Conservation (phyloP, 2,329 filamentous ascomycete species). For the Arthrocladium fulminans region DNA sequence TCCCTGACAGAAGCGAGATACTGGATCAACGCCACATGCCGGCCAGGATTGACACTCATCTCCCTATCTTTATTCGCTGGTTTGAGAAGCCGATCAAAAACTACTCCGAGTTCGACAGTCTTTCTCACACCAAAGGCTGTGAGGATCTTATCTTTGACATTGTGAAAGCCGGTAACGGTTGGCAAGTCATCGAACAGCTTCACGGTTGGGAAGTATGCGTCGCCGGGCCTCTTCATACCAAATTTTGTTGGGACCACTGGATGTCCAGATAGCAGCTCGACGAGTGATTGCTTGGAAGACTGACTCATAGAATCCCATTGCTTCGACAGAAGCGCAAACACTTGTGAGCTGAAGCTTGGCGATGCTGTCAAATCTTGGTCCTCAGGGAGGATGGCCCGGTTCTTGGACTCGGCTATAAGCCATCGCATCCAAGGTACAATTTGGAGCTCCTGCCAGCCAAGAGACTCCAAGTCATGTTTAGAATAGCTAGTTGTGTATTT, state of each 20-base stretch:
- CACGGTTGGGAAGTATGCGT: constrained; percentile 89
- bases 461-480: constrained; percentile 59
- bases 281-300: constrained; percentile 56
- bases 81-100: constrained; percentile 75
- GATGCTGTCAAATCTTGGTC: constrained; percentile 64
- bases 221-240: constrained; percentile 75
- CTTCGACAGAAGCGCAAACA: constrained; percentile 75
- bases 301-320: constrained; percentile 74
- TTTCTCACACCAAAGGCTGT: constrained; percentile 79
- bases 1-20: constrained; percentile 83
- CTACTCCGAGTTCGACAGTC: constrained; percentile 86
- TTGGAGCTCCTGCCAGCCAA: constrained; percentile 80
- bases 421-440: constrained; percentile 78
- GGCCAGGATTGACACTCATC: constrained; percentile 53
- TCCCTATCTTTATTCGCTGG: constrained; percentile 32
- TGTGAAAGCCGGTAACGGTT: constrained; percentile 63
- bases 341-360: constrained; percentile 63
- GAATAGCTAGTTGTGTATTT: constrained; percentile 66
- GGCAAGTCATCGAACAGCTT: constrained; percentile 92
- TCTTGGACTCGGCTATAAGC: constrained; percentile 58
- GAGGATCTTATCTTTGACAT: constrained; percentile 86
- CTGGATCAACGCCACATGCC: constrained; percentile 87
- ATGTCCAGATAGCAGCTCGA: constrained; percentile 55
- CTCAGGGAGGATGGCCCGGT: constrained; percentile 47
- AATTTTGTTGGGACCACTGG: constrained; percentile 81